Base-by-base conservation (phyloP, 2,329 filamentous ascomycete species). In the Aspergillus quadrilineatus region DNA sequence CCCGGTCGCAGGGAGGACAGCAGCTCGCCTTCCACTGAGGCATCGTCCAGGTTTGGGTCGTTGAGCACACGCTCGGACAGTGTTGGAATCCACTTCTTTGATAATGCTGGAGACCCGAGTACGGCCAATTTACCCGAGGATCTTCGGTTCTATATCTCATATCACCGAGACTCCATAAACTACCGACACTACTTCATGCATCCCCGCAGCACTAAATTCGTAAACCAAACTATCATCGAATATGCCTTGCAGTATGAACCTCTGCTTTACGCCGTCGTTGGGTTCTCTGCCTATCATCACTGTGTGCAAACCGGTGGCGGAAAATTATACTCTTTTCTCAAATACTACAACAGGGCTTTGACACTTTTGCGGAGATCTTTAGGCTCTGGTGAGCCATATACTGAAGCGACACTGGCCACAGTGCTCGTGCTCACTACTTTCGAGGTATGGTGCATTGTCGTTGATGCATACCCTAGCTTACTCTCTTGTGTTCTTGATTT, bases 401-500 rank as follows among this genome's bases (percentile, higher is more conserved):
- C 79, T 34, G 80, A 92, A 49, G 84, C 87, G 6, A 96, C 88
- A 0, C 79, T 97, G 32, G 73, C 97, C 58, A 95, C 93, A 0
- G 92, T 97, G 17, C 77, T 99, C 42, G 92, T 97, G 67, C 82
- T 97, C 49, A 92, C 92, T 54, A 95, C 90, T 3, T 94, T 97
- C 55, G 94, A 99, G 84, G 92, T 95, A 80, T 68, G 78, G 61
- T 15, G 30, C 9, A 30, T 47, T 22, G 22, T 22, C 22, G 22
- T 22, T 22, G 22, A 22, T 22, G 22, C 22, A 22, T 22, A 22
- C 3, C 22, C 22, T 17, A 37, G 41, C 56, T 62, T 50, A 26
- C 36, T 52, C 15, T 6, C 14, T 30, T 26, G 9, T 29, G 14
- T 46, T 6, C 26, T 10, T 50, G 36, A 9, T 44, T 34, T 37